Conservation (phyloP, 805 yeast genomes). For the Wickerhamia fluorescens region DNA sequence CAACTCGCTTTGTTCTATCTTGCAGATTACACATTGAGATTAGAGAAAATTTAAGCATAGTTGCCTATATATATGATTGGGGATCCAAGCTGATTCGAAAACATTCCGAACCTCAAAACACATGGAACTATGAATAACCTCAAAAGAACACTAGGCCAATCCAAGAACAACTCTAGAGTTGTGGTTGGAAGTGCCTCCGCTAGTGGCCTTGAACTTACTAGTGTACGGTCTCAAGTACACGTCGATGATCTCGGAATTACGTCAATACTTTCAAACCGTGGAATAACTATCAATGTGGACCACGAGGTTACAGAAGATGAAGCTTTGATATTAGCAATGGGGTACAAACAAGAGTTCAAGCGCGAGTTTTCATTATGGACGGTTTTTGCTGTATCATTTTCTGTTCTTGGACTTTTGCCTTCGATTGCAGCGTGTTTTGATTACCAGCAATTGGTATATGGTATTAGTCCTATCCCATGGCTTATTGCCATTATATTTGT, state of each 20-base stretch:
- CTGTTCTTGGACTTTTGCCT: conserved; percentile 58
- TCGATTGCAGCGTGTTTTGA: conserved; percentile 58
- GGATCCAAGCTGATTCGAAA: too few species aligned
- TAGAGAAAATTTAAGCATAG: too few species aligned
- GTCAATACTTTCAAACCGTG: conserved; percentile 33
- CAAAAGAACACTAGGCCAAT: too few species aligned
- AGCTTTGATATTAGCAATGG: conserved; percentile 49
- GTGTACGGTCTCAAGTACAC: conserved; percentile 16
- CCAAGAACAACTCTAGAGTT: too few species aligned
- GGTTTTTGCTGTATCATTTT: conserved; percentile 55
- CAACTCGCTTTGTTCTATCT: too few species aligned
- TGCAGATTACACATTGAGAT: too few species aligned
- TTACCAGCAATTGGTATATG: conserved; percentile 54
- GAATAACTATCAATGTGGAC: conserved; percentile 37
- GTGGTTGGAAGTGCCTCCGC: too few species aligned
- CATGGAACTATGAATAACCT: too few species aligned
- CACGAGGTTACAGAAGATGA: conserved; percentile 44
- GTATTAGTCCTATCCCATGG: conserved; percentile 58
- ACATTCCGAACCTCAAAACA: too few species aligned
- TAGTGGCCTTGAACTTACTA: conserved; percentile 5
- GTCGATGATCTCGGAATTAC: conserved; percentile 32
- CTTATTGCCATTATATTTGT: conserved; percentile 50
- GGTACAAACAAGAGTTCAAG: conserved; percentile 57
- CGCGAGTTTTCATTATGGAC: conserved; percentile 53
- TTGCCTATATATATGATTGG: too few species aligned